Evolutionary conservation across 78 protist genomes (phyloP).

Genomic region (Tieghemostelium lacteum): DNA sequence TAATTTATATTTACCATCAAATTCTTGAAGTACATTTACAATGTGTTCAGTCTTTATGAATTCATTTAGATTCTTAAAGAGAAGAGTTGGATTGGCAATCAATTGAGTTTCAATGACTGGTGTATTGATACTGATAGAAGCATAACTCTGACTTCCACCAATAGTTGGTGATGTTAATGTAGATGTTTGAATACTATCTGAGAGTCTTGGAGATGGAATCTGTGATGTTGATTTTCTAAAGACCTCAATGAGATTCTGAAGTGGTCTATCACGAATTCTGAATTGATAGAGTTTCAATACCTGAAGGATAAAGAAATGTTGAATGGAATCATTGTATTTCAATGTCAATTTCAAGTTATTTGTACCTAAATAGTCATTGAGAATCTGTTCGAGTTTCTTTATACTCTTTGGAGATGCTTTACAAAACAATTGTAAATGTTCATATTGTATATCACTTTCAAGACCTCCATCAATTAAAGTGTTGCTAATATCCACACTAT

Average conservation of each 20-base stretch:
- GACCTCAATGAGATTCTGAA: conserved; percentile 22
- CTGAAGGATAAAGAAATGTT: conserved; percentile 23
- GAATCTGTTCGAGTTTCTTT: conserved; percentile 25
- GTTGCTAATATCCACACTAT: no score
- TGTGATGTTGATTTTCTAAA: conserved; percentile 36
- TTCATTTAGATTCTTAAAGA: conserved; percentile 27
- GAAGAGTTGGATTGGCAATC: conserved; percentile 20
- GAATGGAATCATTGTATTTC: conserved; percentile 11
- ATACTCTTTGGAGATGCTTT: conserved; percentile 59
- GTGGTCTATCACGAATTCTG: conserved; percentile 29
- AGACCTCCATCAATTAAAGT: no score
- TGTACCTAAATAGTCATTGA: conserved; percentile 50
- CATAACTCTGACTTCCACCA: conserved; percentile 56
- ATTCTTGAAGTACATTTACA: conserved; percentile 39
- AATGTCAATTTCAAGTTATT: conserved; percentile 43
- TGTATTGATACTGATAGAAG: conserved; percentile 25
- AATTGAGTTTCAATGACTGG: background rate
- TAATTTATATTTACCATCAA: conserved; percentile 34
- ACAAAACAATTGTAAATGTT: conserved; percentile 9
- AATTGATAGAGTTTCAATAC: conserved; percentile 53
- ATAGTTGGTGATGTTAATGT: conserved; percentile 4
- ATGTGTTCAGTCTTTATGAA: conserved; percentile 50
- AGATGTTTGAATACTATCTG: background rate
- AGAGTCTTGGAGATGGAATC: conserved; percentile 24
- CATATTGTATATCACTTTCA: conserved; percentile 17